Base-by-base conservation (phyloP, 495 filamentous ascomycete species). In the Darksidea phi region DNA sequence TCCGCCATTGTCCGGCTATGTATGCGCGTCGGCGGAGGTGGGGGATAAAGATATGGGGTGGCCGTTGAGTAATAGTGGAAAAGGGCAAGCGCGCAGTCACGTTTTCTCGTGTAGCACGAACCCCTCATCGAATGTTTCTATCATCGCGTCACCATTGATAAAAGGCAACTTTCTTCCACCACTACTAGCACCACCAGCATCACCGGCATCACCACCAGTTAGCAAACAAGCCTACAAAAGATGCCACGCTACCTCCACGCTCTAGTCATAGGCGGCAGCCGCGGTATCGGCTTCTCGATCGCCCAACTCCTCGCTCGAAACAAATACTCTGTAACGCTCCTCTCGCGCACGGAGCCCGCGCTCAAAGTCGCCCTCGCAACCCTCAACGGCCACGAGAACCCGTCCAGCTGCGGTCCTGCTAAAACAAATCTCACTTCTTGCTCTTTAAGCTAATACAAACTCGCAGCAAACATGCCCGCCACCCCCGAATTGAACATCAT, bases 201-300 rank as follows among this genome's bases (percentile, higher is more conserved):
- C n/a, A n/a, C n/a, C n/a, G n/a, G n/a, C n/a, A n/a, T n/a, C n/a
- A n/a, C n/a, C n/a, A n/a, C n/a, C n/a, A n/a, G n/a, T n/a, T n/a
- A n/a, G n/a, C n/a, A n/a, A n/a, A n/a, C n/a, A 58, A 32, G 20
- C 37, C 18, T 37, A 45, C 10, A 34, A 37, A 59, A 42, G 20
- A 23, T 37, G 21, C 18, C 62, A 28, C 34, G 36, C 15, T 75
- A 74, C 36, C 78, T 79, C 52, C 78, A 71, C 48, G 79, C 75
- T 59, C 72, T 88, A 67, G 79, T 88, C 59, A 88, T 84, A 5
- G 86, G 86, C 24, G 83, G 78, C 0, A 82, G 81, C 18, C 81
- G 83, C 6, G 86, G 86, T 0, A 87, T 88, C 59, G 86, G 86
- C n/a, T 76, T 76, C 48, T 76, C 82, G 21, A 90, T 93, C 61